Evolutionary conservation across 371 early-diverging fungal species (phyloP).

Genomic region (Mortierella sp.): DNA sequence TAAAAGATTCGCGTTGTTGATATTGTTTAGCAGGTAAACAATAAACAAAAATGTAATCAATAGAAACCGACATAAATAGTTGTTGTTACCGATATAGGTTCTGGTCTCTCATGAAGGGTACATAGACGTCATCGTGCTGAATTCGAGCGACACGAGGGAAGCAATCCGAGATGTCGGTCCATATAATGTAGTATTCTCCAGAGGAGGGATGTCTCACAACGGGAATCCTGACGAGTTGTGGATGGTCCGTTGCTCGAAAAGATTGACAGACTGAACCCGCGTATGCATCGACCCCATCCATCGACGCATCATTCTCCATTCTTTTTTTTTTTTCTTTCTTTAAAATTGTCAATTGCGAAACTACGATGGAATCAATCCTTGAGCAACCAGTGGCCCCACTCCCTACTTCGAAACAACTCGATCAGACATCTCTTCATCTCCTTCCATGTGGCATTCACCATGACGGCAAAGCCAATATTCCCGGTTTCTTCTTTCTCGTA

Average conservation of each 20-base stretch:
- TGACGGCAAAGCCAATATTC: constrained; percentile 49
- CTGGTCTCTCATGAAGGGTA: constrained; percentile 26
- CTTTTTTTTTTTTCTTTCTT: not conserved
- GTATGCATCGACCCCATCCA: not conserved
- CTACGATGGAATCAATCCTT: constrained; percentile 42
- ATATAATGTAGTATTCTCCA: constrained; percentile 24
- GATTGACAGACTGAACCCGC: constrained; percentile 5
- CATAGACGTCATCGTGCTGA: constrained; percentile 30
- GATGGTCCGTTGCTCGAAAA: constrained; percentile 6
- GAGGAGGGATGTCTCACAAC: constrained; percentile 17
- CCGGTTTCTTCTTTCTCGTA: constrained; percentile 44
- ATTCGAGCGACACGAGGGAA: constrained; percentile 30
- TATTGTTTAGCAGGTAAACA: not conserved
- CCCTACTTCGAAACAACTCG: constrained; percentile 11
- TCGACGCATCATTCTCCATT: not conserved
- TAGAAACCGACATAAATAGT: not conserved
- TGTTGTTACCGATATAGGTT: constrained; percentile 24
- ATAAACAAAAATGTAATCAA: not conserved
- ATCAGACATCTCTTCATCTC: constrained; percentile 42
- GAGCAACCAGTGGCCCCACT: constrained; percentile 35
- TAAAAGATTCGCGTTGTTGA: not conserved
- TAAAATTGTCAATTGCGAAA: not conserved
- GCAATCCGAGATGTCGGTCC: constrained; percentile 37
- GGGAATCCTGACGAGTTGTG: constrained; percentile 17
- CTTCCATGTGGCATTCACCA: constrained; percentile 54